Conservation (phyloP, 768 basidiomycete species). For the Russula emetica region DNA sequence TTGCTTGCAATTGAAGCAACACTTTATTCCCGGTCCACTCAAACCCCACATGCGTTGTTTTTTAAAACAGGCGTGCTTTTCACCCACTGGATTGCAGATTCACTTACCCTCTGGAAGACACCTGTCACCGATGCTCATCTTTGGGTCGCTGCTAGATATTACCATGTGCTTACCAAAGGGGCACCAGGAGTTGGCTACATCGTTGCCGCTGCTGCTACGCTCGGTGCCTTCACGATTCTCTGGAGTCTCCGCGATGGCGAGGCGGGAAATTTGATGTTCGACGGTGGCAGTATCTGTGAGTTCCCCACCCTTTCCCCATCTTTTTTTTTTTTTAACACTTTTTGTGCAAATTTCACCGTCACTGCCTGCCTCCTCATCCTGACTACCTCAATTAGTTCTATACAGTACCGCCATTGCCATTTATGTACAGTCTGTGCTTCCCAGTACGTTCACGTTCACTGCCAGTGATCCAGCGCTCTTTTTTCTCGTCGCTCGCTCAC, state of each 20-base stretch:
- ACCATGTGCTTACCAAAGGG: slow-evolving; percentile 68
- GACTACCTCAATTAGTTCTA: slow-evolving; percentile 49
- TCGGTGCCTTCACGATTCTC: slow-evolving; percentile 64
- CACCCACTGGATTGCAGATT: slow-evolving; percentile 93
- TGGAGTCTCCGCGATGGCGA: slow-evolving; percentile 74
- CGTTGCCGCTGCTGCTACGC: slow-evolving; percentile 49
- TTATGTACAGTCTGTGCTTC: slow-evolving; percentile 73
- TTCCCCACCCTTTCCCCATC: background rate
- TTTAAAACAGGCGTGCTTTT: slow-evolving; percentile 60
- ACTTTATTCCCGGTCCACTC: slow-evolving; percentile 7
- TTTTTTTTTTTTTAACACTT: background rate
- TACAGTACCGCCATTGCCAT: slow-evolving; percentile 66
- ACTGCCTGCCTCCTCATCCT: background rate
- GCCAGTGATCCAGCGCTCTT: background rate
- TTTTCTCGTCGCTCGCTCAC: slow-evolving; percentile 14
- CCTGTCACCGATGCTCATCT: slow-evolving; percentile 77
- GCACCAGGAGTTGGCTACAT: slow-evolving; percentile 54
- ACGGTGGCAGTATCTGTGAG: slow-evolving; percentile 84
- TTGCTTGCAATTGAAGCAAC: background rate
- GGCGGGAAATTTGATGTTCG: slow-evolving; percentile 87
- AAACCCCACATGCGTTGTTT: slow-evolving; percentile 1
- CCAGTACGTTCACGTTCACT: slow-evolving; percentile 54
- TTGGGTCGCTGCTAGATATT: slow-evolving; percentile 80
- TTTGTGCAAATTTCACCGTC: background rate
- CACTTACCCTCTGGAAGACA: slow-evolving; percentile 83